Conservation (phyloP, 2,329 filamentous ascomycete species). For the Pseudogymnoascus sp. region DNA sequence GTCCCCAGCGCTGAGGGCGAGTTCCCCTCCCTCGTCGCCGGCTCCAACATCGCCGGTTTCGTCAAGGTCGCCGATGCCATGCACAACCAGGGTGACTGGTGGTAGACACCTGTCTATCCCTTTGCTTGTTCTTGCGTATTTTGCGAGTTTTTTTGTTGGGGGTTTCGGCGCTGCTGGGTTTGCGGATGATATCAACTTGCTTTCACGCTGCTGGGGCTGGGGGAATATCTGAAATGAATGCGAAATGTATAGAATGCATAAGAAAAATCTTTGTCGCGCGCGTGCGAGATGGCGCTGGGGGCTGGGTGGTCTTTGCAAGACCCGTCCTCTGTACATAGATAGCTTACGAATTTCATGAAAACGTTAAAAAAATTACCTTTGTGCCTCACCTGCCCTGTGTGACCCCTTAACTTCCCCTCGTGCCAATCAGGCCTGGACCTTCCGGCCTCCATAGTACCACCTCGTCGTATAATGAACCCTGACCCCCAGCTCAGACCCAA, state of each 20-base stretch:
- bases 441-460: neutral
- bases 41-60: conserved; percentile 96
- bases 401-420: neutral
- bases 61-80: conserved; percentile 92
- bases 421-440: neutral
- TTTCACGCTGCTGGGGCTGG: conserved; percentile 2
- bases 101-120: conserved; percentile 27
- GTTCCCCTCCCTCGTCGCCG: conserved; percentile 82
- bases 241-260: conserved; percentile 5
- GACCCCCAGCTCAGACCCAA: too few species aligned
- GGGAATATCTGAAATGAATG: neutral
- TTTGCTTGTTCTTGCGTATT: neutral
- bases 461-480: neutral
- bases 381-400: neutral
- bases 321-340: conserved; percentile 3
- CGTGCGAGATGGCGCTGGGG: neutral
- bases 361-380: neutral
- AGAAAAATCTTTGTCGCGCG: neutral
- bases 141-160: neutral
- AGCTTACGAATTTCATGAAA: conserved; percentile 6
- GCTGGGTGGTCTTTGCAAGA: neutral
- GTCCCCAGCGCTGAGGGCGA: conserved; percentile 70
- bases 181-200: conserved; percentile 6
- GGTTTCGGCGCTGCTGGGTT: neutral
- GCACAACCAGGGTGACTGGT: conserved; percentile 97